phyloP scores from a whole-genome alignment of 805 yeast species.

The Candida quercuum region DNA sequence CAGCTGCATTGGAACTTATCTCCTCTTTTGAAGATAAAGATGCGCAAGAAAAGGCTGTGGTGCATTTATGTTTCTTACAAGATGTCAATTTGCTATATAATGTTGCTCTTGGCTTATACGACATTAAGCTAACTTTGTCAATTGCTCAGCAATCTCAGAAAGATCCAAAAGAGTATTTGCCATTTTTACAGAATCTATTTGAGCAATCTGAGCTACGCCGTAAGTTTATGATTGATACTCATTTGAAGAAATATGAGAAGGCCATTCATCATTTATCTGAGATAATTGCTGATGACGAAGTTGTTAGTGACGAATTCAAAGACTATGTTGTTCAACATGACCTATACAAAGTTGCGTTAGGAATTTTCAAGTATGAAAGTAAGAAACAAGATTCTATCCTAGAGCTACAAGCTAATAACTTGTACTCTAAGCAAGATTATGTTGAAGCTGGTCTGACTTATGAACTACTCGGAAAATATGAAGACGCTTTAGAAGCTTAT shows the following conservation, averaged over 20 bases:
- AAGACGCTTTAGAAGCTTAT: conserved; percentile 66
- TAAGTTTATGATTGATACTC: conserved; percentile 73
- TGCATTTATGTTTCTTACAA: conserved; percentile 84
- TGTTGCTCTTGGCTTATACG: conserved; percentile 75
- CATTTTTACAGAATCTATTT: conserved; percentile 79
- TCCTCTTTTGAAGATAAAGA: conserved; percentile 42
- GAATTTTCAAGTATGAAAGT: conserved; percentile 51
- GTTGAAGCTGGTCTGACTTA: conserved; percentile 75
- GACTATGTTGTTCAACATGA: conserved; percentile 65
- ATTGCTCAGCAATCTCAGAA: conserved; percentile 96
- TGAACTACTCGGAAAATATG: conserved; percentile 56
- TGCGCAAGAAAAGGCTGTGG: conserved; percentile 55
- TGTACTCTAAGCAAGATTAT: conserved; percentile 52
- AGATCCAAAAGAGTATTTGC: conserved; percentile 95
- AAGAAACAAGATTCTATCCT: conserved; percentile 51
- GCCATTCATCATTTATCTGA: conserved; percentile 65
- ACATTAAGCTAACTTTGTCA: conserved; percentile 70
- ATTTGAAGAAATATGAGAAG: conserved; percentile 58
- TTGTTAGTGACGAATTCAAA: conserved; percentile 51
- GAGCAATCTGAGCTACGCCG: conserved; percentile 61
- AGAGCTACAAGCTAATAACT: conserved; percentile 53
- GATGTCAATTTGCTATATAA: conserved; percentile 82
- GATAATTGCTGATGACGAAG: conserved; percentile 30
- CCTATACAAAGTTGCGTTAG: conserved; percentile 65
- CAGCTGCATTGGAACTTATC: conserved; percentile 65